A percentile compares a stretch with the other conserved stretches of the same genome.
Evolutionary conservation across 164 flowering plant genomes (phyloP).

Genomic region (Aristolochia contorta): DNA sequence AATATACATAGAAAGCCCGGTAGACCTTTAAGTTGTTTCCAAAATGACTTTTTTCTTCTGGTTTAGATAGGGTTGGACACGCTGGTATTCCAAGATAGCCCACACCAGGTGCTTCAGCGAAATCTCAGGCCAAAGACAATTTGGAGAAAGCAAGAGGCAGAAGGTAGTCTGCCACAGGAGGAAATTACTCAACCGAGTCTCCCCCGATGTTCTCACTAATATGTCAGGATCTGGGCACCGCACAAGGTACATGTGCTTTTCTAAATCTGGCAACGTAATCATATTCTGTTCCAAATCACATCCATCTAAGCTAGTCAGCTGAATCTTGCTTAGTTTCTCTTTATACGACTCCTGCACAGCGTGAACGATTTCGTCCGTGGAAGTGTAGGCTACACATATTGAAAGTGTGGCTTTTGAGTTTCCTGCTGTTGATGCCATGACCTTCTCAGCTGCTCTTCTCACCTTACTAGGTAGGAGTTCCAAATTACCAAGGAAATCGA

Average conservation of each 20-base stretch:
- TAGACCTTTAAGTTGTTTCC: too few relatives aligned
- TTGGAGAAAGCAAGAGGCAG: conserved; percentile 43
- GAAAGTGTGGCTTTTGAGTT: conserved; percentile 33
- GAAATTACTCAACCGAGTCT: conserved; percentile 77
- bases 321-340: conserved; percentile 18
- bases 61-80: conserved; percentile 29
- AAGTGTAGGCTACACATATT: conserved; percentile 64
- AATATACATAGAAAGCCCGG: too few relatives aligned
- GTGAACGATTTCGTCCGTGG: conserved; percentile 57
- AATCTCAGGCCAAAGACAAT: conserved; percentile 73
- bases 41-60: conserved; percentile 24
- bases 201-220: conserved; percentile 64
- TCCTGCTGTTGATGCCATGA: conserved; percentile 43
- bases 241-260: conserved; percentile 54
- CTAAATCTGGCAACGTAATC: conserved; percentile 40
- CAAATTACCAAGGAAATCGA: conserved; percentile 54
- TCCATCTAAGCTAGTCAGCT: neutral
- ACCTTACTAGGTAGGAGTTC: conserved; percentile 42
- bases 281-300: neutral
- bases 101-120: conserved; percentile 54
- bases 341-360: conserved; percentile 38
- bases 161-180: conserved; percentile 64
- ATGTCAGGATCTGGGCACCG: conserved; percentile 68
- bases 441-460: conserved; percentile 52
- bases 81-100: conserved; percentile 57